A percentile compares a stretch with the other conserved stretches of the same genome.
These are phyloP conservation scores for Ammopiptanthus mongolicus DNA, from an alignment of 306 rosid genomes.

Conservation along the genomic window DNA sequence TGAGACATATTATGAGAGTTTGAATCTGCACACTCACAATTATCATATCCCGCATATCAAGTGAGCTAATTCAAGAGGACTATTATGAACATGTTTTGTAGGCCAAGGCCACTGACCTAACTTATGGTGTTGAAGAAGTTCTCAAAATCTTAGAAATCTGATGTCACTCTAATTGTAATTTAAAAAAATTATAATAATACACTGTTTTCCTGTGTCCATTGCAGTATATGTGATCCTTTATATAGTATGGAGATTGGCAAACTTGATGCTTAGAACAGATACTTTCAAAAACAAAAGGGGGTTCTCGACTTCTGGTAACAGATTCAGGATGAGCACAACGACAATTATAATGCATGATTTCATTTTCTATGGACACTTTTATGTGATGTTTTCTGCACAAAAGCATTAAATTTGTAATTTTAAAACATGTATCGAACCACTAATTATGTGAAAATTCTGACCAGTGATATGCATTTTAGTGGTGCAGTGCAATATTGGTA, in stretches of 20 bases:
- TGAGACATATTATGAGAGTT: too few relatives aligned
- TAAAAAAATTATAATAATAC: too few relatives aligned
- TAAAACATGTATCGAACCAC: constrained; percentile 17
- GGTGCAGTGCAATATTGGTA: not conserved
- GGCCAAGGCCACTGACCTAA: too few relatives aligned
- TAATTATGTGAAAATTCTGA: constrained; percentile 19
- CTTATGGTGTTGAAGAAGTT: not conserved
- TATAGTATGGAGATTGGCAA: not conserved
- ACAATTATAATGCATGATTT: constrained; percentile 1
- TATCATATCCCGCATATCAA: too few relatives aligned
- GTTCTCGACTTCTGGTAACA: too few relatives aligned
- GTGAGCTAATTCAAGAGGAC: too few relatives aligned
- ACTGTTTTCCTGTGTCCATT: not conserved
- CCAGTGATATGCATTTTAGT: constrained; percentile 1
- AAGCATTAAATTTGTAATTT: not conserved
- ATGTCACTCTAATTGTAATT: too few relatives aligned
- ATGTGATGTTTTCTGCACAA: not conserved
- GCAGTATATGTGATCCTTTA: not conserved
- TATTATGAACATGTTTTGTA: too few relatives aligned
- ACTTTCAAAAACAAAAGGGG: not conserved
- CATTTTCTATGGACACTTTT: not conserved
- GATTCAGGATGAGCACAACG: constrained; percentile 8
- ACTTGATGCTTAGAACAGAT: not conserved
- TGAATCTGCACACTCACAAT: too few relatives aligned
- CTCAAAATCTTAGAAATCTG: not conserved